Conservation (phyloP, 2,329 filamentous ascomycete genomes). For the Verticillium nubilum region DNA sequence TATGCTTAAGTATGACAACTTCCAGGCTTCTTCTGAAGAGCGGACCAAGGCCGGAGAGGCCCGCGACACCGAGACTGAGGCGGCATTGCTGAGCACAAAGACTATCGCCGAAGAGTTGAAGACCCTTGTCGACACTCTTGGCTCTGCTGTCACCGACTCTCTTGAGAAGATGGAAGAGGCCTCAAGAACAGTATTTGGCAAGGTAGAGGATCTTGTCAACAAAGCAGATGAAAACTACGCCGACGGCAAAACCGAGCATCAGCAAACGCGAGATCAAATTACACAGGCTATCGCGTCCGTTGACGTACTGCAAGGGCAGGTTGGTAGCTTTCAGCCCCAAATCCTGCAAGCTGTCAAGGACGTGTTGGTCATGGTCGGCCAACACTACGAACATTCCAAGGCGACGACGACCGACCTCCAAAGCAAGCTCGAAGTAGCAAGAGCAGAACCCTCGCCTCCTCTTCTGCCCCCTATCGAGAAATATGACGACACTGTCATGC, state of each 20-base stretch:
- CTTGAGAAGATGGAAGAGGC: constrained; percentile 84
- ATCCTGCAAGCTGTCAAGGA: constrained; percentile 83
- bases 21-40: constrained; percentile 68
- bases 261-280: constrained; percentile 76
- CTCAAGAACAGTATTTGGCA: constrained; percentile 78
- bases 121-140: constrained; percentile 77
- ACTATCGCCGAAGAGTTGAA: constrained; percentile 82
- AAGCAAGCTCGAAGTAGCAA: constrained; percentile 56
- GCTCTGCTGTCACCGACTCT: constrained; percentile 72
- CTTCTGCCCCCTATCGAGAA: constrained; percentile 7
- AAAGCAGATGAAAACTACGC: constrained; percentile 72
- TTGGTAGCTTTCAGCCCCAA: constrained; percentile 81
- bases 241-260: constrained; percentile 72
- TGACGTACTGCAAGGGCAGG: constrained; percentile 69
- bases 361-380: constrained; percentile 72
- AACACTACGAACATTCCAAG: constrained; percentile 87
- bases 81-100: constrained; percentile 70
- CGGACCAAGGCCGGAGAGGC: constrained; percentile 69
- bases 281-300: constrained; percentile 68
- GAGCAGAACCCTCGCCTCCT: constrained; percentile 30
- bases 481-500: constrained; percentile 19
- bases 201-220: constrained; percentile 71
- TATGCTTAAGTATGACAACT: constrained; percentile 82
- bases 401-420: constrained; percentile 51
- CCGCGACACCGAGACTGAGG: constrained; percentile 66